Percentiles rank a stretch among this genome's conserved stretches.
phyloP scores from a whole-genome alignment of 1,284 basidiomycete species.

The Leccinum angustisporum region DNA sequence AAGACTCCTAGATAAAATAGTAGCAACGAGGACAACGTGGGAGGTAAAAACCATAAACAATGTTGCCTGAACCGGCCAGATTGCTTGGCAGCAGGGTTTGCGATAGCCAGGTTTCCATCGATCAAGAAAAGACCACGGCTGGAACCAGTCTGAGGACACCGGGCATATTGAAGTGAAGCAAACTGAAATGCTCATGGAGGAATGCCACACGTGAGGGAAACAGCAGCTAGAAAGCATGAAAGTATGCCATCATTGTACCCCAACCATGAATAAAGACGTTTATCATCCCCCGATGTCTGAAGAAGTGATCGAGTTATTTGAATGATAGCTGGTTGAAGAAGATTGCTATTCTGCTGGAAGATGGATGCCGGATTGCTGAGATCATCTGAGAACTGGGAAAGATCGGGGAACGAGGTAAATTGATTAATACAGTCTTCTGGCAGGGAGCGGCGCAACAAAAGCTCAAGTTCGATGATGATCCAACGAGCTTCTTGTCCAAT shows the following conservation, averaged over 20 bases:
- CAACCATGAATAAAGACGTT: background rate
- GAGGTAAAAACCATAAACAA: conserved; percentile 9
- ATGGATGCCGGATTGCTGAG: background rate
- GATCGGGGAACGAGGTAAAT: background rate
- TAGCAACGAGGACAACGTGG: background rate
- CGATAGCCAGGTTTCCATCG: conserved; percentile 3
- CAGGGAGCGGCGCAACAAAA: background rate
- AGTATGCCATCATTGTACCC: background rate
- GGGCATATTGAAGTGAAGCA: background rate
- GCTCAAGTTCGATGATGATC: background rate
- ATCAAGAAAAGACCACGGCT: conserved; percentile 6
- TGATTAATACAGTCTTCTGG: background rate
- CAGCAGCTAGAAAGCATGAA: background rate
- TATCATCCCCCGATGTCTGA: background rate
- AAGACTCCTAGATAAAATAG: conserved; percentile 4
- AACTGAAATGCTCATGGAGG: conserved; percentile 7
- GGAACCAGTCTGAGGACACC: background rate
- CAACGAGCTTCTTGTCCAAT: conserved; percentile 1
- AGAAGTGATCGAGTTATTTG: background rate
- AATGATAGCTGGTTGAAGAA: background rate
- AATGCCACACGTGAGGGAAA: conserved; percentile 1
- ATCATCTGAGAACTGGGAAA: conserved; percentile 3
- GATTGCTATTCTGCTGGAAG: background rate
- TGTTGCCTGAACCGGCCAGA: background rate
- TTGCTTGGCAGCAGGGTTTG: conserved; percentile 6